These are phyloP conservation scores for Ceratonia siliqua DNA, from an alignment of 306 rosid species.

Conservation along the genomic window DNA sequence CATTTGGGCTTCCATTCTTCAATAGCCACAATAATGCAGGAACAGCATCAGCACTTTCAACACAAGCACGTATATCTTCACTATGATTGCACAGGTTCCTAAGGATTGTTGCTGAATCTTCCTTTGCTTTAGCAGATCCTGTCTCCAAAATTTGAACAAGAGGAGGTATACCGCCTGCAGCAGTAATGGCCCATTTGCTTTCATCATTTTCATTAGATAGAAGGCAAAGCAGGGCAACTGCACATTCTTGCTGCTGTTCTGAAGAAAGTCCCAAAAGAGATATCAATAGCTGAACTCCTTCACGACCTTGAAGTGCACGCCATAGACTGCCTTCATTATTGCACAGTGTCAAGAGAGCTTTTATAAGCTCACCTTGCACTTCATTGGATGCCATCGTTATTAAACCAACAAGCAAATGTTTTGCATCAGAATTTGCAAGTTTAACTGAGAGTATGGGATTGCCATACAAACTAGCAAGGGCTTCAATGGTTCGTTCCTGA, in stretches of 20 bases:
- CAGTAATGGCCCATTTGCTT: slow-evolving; percentile 98
- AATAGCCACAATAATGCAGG: slow-evolving; percentile 94
- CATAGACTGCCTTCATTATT: slow-evolving; percentile 84
- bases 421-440: slow-evolving; percentile 84
- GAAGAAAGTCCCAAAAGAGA: slow-evolving; percentile 97
- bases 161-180: slow-evolving; percentile 99
- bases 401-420: slow-evolving; percentile 92
- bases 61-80: slow-evolving; percentile 98
- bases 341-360: slow-evolving; percentile 81
- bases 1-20: slow-evolving; percentile 95
- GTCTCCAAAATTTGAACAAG: slow-evolving; percentile 97
- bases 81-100: slow-evolving; percentile 98
- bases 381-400: slow-evolving; percentile 95
- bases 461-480: slow-evolving; percentile 95
- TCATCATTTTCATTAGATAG: slow-evolving; percentile 91
- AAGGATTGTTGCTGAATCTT: slow-evolving; percentile 95
- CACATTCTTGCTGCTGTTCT: slow-evolving; percentile 99
- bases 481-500: slow-evolving; percentile 94
- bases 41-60: slow-evolving; percentile 98
- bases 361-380: slow-evolving; percentile 86
- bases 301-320: slow-evolving; percentile 94
- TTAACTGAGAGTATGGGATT: slow-evolving; percentile 68
- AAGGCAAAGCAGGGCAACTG: slow-evolving; percentile 92
- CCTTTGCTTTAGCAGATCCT: slow-evolving; percentile 95
- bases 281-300: slow-evolving; percentile 91